Evolutionary conservation across 2,329 filamentous ascomycete genomes (phyloP), one percentile per base, ranked within the genome.

Genomic region (Talaromyces piceae): DNA sequence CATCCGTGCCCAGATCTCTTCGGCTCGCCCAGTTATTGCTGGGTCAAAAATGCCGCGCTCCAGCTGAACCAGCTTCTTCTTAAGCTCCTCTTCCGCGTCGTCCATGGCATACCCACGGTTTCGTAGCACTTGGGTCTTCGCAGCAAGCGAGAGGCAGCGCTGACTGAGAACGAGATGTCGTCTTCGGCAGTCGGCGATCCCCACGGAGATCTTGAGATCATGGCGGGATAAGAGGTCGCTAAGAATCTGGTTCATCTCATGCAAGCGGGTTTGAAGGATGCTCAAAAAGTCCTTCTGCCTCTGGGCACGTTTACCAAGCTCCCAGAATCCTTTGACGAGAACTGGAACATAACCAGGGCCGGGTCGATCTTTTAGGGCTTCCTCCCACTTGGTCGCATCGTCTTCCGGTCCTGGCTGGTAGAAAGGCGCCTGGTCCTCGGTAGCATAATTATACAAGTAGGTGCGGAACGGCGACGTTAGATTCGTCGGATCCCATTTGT

Each of bases 1-100:
- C 81, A 85, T 83, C 33, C 82, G 71, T 26, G 82, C 82, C 82
- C 82, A 85, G 51, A 84, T 80, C 65, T 84, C 81, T 62, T 85
- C 82, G 53, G 78, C 78, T 20, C 81, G 70, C 4, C 80, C 82
- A 41, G 74, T 75, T 44, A 84, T 71, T 4, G 77, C 75, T 0
- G 82, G 81, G 59, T 85, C 81, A 47, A 80, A 78, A 2, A 82
- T 78, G 46, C 73, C 72, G 48, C 75, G 75, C 63, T 83, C 79
- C 45, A 85, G 67, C 52, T 73, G 72, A n/a, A 75, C 59, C 45
- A 85, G 68, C 61, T 81, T 82, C 67, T 79, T 79, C 67, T 80
- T 80, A 50, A 85, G 60, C 55, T 79, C 78, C 63, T 84, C 82
- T 63, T 85, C 82, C 3, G 76, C 74, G 50, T 77, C 76, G 56